These are phyloP conservation scores for Moesziomyces sp. DNA, from an alignment of 1,284 basidiomycete species.

Conservation along the genomic window DNA sequence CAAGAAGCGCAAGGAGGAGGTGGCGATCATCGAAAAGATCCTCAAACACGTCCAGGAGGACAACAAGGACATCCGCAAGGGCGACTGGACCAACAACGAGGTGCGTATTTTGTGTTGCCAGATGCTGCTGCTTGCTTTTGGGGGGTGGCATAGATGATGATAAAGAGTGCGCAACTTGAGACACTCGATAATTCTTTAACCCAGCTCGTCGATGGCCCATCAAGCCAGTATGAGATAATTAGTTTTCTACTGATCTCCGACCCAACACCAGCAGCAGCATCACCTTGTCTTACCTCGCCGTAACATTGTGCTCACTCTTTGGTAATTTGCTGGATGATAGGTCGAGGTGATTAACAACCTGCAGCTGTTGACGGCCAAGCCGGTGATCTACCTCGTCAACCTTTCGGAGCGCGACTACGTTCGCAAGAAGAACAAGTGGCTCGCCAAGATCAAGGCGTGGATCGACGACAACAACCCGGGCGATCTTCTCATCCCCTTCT, in stretches of 20 bases:
- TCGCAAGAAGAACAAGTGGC: conserved; percentile 99
- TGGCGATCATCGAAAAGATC: conserved; percentile 84
- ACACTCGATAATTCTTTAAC: conserved; percentile 76
- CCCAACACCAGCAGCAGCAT: conserved; percentile 10
- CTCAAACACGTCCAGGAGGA: conserved; percentile 83
- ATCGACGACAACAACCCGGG: conserved; percentile 97
- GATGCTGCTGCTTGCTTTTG: conserved; percentile 5
- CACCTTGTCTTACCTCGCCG: background rate
- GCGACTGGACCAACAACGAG: conserved; percentile 97
- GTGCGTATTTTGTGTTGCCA: conserved; percentile 71
- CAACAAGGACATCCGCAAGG: conserved; percentile 91
- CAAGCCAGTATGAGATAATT: conserved; percentile 64
- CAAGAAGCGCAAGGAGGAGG: conserved; percentile 96
- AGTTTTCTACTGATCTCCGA: conserved; percentile 48
- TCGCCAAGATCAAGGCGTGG: conserved; percentile 98
- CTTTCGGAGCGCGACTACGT: conserved; percentile 93
- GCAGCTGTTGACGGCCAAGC: conserved; percentile 92
- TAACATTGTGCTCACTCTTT: conserved; percentile 6
- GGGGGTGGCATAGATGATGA: conserved; percentile 72
- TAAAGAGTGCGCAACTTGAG: conserved; percentile 74
- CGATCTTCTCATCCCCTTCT: conserved; percentile 95
- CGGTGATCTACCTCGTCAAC: conserved; percentile 98
- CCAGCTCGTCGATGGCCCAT: conserved; percentile 77
- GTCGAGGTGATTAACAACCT: conserved; percentile 95
- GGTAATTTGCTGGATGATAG: conserved; percentile 70